Evolutionary conservation across 164 flowering plant species (phyloP).

Genomic region (Chimonanthus salicifolius): DNA sequence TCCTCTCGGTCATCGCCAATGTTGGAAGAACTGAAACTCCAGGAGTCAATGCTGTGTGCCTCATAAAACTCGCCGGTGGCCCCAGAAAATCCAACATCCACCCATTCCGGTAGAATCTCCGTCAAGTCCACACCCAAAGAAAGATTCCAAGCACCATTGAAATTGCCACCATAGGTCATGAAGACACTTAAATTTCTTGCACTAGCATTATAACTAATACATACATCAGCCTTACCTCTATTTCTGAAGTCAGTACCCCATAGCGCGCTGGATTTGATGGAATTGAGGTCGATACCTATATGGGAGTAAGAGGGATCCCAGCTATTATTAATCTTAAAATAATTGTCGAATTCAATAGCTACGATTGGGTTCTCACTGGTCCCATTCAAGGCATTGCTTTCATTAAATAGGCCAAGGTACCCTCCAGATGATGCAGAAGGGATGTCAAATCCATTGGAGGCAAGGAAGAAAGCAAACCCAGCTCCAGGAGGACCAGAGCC

Average conservation of each 20-base stretch:
- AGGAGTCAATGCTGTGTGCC: no score
- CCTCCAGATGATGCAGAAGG: slow-evolving; percentile 15
- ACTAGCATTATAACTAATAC: slow-evolving; percentile 30
- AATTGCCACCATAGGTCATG: slow-evolving; percentile 4
- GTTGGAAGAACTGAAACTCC: no score
- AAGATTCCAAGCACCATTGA: slow-evolving; percentile 9
- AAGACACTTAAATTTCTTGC: slow-evolving; percentile 14
- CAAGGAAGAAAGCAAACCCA: slow-evolving; percentile 53
- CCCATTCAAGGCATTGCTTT: slow-evolving; percentile 2
- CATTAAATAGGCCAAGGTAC: slow-evolving; percentile 24
- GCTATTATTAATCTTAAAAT: neutral
- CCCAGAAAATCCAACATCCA: slow-evolving; percentile 24
- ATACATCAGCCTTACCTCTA: slow-evolving; percentile 16
- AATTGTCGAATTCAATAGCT: slow-evolving; percentile 43
- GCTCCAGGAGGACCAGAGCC: slow-evolving; percentile 22
- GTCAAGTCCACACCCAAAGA: slow-evolving; percentile 19
- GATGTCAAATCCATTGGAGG: slow-evolving; percentile 18
- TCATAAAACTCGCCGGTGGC: slow-evolving; percentile 11
- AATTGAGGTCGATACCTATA: slow-evolving; percentile 40
- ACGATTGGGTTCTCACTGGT: slow-evolving; percentile 11
- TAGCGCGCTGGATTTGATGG: slow-evolving; percentile 19
- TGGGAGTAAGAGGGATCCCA: slow-evolving; percentile 38
- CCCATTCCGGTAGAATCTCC: slow-evolving; percentile 18
- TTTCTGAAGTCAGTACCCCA: slow-evolving; percentile 20
- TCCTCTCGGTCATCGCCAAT: neutral